phyloP scores from a whole-genome alignment of 495 filamentous ascomycete genomes.

The Hypoxylon crocopeplum region DNA sequence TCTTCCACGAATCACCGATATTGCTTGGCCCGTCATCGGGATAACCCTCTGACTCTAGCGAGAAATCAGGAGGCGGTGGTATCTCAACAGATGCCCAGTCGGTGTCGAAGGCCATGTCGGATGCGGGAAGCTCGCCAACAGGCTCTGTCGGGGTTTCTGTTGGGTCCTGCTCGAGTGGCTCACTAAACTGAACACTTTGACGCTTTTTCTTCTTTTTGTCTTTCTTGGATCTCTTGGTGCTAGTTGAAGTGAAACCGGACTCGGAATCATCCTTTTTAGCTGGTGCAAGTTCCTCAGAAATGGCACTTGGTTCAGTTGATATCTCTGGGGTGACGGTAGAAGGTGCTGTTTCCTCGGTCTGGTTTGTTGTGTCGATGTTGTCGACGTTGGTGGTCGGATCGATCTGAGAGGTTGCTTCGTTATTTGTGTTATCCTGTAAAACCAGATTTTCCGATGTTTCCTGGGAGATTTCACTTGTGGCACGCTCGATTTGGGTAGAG shows the following conservation, averaged over 20 bases:
- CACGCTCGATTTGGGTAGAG: slow-evolving; percentile 15
- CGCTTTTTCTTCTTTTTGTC: slow-evolving; percentile 40
- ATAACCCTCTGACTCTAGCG: not conserved
- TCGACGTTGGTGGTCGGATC: slow-evolving; percentile 1
- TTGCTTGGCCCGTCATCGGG: not conserved
- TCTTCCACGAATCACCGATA: slow-evolving; percentile 1
- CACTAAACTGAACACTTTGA: slow-evolving; percentile 35
- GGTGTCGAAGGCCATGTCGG: slow-evolving; percentile 13
- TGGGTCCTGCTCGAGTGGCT: slow-evolving; percentile 23
- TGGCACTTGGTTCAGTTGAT: slow-evolving; percentile 4
- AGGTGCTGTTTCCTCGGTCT: slow-evolving; percentile 9
- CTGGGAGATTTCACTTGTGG: not conserved
- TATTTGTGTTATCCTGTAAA: slow-evolving; percentile 5
- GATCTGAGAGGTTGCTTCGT: slow-evolving; percentile 1
- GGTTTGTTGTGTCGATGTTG: slow-evolving; percentile 1
- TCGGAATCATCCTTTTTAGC: slow-evolving; percentile 13
- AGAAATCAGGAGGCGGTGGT: slow-evolving; percentile 15
- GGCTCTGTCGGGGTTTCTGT: slow-evolving; percentile 22
- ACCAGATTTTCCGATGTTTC: slow-evolving; percentile 7
- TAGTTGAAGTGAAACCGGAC: not conserved
- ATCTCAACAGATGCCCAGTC: slow-evolving; percentile 14
- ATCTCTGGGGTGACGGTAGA: slow-evolving; percentile 13
- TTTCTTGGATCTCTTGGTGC: slow-evolving; percentile 32
- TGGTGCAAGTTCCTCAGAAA: slow-evolving; percentile 9
- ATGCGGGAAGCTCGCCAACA: not conserved